Conservation (phyloP, 169 alveolate species). For the Cyclospora cayetanensis region DNA sequence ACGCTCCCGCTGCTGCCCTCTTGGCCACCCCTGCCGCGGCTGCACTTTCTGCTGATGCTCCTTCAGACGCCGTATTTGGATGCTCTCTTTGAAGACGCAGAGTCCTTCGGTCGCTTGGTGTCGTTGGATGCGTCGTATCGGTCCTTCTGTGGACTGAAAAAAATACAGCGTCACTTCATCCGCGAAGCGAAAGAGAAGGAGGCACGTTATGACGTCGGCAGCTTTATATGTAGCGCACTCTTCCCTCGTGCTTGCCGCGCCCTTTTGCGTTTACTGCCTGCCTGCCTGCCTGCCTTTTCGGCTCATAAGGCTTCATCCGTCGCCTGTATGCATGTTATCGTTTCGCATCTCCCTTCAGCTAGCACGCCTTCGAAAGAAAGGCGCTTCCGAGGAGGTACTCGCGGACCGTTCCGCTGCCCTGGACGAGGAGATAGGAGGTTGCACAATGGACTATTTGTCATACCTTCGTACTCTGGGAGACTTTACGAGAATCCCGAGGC, state of each 20-base stretch:
- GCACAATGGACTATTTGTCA: too few species aligned
- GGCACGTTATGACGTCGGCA: neutral
- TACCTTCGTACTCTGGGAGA: too few species aligned
- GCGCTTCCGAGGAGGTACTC: neutral
- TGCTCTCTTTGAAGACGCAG: neutral
- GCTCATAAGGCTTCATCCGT: neutral
- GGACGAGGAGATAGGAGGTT: neutral
- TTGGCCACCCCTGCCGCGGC: neutral
- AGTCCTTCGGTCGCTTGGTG: constrained; percentile 3
- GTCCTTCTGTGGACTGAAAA: neutral
- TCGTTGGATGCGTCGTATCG: neutral
- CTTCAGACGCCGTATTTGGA: constrained; percentile 36
- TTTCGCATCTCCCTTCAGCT: neutral
- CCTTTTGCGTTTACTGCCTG: neutral
- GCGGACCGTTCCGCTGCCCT: neutral
- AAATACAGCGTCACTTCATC: neutral
- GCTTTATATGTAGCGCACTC: too few species aligned
- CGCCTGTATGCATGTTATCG: neutral
- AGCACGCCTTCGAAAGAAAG: neutral
- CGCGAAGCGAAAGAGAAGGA: constrained; percentile 5
- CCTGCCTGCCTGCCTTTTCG: neutral
- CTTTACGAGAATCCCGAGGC: too few species aligned
- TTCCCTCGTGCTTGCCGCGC: too few species aligned
- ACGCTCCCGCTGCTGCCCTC: neutral
- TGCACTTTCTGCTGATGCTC: too few species aligned